These are phyloP conservation scores for Aspergillus cavernicola DNA, from an alignment of 495 filamentous ascomycete genomes.

Conservation along the genomic window DNA sequence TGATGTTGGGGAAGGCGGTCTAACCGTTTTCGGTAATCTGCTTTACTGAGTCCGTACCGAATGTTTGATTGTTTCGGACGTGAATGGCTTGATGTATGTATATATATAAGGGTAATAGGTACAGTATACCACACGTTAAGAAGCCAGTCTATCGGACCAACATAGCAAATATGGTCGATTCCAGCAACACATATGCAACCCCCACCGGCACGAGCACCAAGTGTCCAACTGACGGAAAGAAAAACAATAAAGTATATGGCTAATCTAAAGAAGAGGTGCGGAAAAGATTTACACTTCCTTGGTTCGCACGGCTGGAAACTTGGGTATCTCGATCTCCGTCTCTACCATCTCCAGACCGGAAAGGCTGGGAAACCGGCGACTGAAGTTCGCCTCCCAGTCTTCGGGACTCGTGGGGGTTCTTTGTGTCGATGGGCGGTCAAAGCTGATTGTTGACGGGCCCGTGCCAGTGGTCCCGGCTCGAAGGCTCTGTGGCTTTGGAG, in stretches of 20 bases:
- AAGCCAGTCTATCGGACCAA: conserved; percentile 7
- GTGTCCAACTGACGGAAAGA: background rate
- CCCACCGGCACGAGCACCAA: too few species aligned
- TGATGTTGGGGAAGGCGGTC: background rate
- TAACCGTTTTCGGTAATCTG: conserved; percentile 1
- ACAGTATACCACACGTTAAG: conserved; percentile 3
- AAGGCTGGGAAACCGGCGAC: conserved; percentile 76
- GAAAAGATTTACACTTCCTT: conserved; percentile 35
- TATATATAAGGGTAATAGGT: conserved; percentile 6
- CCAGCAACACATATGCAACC: conserved; percentile 5
- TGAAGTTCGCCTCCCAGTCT: conserved; percentile 73
- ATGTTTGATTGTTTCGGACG: too few species aligned
- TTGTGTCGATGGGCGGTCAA: conserved; percentile 15
- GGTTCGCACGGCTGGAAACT: conserved; percentile 36
- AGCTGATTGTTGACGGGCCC: background rate
- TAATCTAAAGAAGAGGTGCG: conserved; percentile 1
- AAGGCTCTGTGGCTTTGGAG: conserved; percentile 60
- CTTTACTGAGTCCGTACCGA: too few species aligned
- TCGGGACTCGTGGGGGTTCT: conserved; percentile 35
- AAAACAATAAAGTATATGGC: conserved; percentile 3
- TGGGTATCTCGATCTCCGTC: conserved; percentile 55
- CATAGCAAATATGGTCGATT: conserved; percentile 3
- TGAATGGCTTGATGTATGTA: background rate
- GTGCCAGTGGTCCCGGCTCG: conserved; percentile 34
- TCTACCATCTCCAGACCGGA: conserved; percentile 81